Evolutionary conservation across 225 moss, liverwort and hornwort genomes (phyloP).

Genomic region (Climacium dendroides): DNA sequence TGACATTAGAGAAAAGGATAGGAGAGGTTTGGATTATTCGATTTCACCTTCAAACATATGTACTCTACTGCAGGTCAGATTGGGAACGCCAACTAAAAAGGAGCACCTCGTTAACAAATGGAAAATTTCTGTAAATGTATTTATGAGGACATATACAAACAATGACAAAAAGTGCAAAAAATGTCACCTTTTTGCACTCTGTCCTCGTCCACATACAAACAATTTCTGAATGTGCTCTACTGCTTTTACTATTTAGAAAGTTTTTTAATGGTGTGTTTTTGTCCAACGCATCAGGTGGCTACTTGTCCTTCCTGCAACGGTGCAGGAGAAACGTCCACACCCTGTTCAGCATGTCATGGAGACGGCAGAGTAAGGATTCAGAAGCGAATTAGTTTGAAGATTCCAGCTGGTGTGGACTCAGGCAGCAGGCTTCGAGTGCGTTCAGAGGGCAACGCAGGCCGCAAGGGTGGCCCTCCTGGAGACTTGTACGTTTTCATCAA

Average conservation of each 20-base stretch:
- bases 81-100: background rate
- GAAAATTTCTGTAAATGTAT: background rate
- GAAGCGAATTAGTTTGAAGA: conserved; percentile 79
- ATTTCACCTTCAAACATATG: background rate
- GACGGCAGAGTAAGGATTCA: conserved; percentile 59
- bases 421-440: conserved; percentile 81
- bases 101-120: background rate
- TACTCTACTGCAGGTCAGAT: background rate
- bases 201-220: background rate
- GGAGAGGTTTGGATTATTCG: background rate
- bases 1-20: background rate
- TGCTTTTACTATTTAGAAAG: background rate
- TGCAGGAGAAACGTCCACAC: conserved; percentile 58
- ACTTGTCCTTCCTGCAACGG: conserved; percentile 81
- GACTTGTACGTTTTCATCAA: conserved; percentile 88
- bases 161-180: background rate
- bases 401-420: conserved; percentile 90
- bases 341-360: conserved; percentile 65
- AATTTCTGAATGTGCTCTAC: background rate
- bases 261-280: background rate
- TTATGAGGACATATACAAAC: background rate
- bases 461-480: conserved; percentile 79
- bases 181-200: background rate
- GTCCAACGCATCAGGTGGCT: conserved; percentile 13
- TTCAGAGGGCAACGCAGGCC: conserved; percentile 80